Base-by-base conservation (phyloP, 2,329 filamentous ascomycete genomes). In the Sarocladiaceae sp. region DNA sequence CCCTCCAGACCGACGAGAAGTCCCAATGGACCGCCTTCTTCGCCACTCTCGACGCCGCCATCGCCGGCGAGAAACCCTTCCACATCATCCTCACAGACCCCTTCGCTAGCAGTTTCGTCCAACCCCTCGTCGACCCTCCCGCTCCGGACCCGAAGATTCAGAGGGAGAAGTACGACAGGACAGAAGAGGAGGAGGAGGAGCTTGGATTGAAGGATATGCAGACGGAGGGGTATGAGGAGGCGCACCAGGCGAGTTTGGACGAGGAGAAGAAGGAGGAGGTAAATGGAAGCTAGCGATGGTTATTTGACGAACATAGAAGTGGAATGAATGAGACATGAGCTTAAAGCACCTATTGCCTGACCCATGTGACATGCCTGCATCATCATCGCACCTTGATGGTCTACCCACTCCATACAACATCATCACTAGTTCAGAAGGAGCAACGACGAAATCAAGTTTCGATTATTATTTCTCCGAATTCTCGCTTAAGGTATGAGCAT, bases 121-220 rank as follows among this genome's bases (percentile, higher is more conserved):
- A 99, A 73, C 90, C 92, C 62, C 78, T 96, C 55, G 88, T 90
- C 22, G 87, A 91, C 58, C 86, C 88, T 2, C 74, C 75, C 29
- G 62, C 78, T 44, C 72, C 75, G 0, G 94, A 99, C 64, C 86
- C 86, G 15, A 87, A 94, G 70, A 87, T 99, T 65, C 83, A 80
- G 53, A 78, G 82, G 2, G 88, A 90, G 71, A 87, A 89, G 26
- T 99, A 99, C 67, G 82, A 88, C 54, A 81, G 94, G 55, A 96
- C 93, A 1, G 84, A 87, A 0, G 89, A 97, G 67, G 94, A 99
- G 65, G 90, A 96, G 71, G 94, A 99, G 63, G 90, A 97, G 54
- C 74, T 99, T 11, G 94, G 94, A 0, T 72, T 99, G 58, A 84
- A 76, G 54, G 94, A 99, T 64, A 99, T 99, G 85, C 94, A 93